Evolutionary conservation across 345 rosid genomes (phyloP).

Genomic region (Toxicodendron radicans): DNA sequence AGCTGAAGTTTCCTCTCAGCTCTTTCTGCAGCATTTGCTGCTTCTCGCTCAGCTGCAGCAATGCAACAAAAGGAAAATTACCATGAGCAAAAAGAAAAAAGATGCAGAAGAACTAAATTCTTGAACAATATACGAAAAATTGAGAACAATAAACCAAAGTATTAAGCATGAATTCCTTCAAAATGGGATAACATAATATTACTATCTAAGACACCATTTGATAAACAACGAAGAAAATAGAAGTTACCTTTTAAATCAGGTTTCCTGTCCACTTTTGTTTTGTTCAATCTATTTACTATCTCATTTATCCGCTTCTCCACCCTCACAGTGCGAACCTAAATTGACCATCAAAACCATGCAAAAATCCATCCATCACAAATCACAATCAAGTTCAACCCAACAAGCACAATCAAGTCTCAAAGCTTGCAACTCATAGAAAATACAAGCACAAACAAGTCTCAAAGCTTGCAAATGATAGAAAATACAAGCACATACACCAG

Average conservation of each 20-base stretch:
- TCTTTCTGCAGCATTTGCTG: constrained; percentile 84
- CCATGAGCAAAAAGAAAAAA: background rate
- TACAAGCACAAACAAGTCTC: background rate
- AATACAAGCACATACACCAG: background rate
- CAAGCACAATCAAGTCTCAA: background rate
- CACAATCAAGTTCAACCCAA: background rate
- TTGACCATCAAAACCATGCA: constrained; percentile 22
- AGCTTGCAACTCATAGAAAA: no score
- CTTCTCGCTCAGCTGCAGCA: constrained; percentile 88
- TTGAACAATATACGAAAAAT: background rate
- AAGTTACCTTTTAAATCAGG: constrained; percentile 86
- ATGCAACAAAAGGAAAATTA: constrained; percentile 8
- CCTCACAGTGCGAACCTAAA: constrained; percentile 81
- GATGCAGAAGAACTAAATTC: background rate
- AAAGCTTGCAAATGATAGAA: background rate
- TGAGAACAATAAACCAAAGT: background rate
- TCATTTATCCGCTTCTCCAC: constrained; percentile 96
- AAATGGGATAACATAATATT: background rate
- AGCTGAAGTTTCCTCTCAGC: constrained; percentile 82
- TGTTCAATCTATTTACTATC: constrained; percentile 88
- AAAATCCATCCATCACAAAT: constrained; percentile 13
- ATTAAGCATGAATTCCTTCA: background rate
- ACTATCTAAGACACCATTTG: background rate
- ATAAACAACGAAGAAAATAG: background rate
- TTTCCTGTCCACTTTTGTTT: constrained; percentile 83